Evolutionary conservation across 1,284 basidiomycete genomes (phyloP).

Genomic region (Bjerkandera adusta): DNA sequence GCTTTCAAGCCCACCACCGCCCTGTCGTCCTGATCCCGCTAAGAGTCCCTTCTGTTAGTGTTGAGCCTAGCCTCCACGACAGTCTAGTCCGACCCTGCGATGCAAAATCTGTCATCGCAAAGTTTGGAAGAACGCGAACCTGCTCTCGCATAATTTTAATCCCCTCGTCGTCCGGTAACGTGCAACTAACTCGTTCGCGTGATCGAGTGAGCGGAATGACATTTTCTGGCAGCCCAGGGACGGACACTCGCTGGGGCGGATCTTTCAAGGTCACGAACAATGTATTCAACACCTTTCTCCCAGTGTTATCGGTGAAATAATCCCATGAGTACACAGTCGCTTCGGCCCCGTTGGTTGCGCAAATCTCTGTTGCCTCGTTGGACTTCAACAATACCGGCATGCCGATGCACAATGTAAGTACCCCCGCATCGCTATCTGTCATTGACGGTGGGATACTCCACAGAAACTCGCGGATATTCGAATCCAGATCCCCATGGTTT

Average conservation of each 20-base stretch:
- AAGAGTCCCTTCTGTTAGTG: no score
- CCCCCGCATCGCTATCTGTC: conserved; percentile 26
- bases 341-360: conserved; percentile 41
- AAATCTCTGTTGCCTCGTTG: conserved; percentile 36
- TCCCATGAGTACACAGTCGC: conserved; percentile 33
- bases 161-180: conserved; percentile 25
- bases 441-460: conserved; percentile 26
- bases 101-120: conserved; percentile 21
- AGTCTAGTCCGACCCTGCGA: conserved; percentile 19
- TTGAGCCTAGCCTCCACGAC: no score
- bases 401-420: conserved; percentile 33
- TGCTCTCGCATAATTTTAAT: conserved; percentile 14
- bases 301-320: no score
- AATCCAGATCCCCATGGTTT: no score
- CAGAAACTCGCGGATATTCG: no score
- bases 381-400: conserved; percentile 38
- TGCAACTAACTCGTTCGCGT: conserved; percentile 12
- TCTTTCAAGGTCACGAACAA: conserved; percentile 34
- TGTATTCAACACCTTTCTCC: conserved; percentile 6
- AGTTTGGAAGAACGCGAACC: conserved; percentile 14
- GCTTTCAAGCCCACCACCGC: no score
- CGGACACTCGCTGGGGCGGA: conserved; percentile 26
- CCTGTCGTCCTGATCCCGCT: no score
- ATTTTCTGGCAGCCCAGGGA: conserved; percentile 33
- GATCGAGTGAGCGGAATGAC: conserved; percentile 32